Evolutionary conservation across 2,329 filamentous ascomycete species (phyloP).

Genomic region (Neospermospora avenae): DNA sequence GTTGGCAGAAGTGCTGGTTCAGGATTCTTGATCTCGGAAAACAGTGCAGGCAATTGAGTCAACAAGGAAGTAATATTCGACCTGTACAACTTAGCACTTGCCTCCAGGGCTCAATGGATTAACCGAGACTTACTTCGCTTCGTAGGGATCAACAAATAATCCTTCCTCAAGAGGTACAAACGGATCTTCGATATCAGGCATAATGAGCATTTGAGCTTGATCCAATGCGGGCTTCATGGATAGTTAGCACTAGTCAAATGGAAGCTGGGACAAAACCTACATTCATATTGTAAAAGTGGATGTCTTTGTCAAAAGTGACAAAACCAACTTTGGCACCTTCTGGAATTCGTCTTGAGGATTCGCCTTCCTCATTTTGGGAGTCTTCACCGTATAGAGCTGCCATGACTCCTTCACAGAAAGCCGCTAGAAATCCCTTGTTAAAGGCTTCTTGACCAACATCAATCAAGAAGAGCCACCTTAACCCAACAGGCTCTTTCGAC

Average conservation of each 20-base stretch:
- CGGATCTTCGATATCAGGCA: conserved; percentile 95
- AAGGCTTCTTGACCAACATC: conserved; percentile 91
- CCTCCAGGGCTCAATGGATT: neutral
- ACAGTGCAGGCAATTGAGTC: conserved; percentile 77
- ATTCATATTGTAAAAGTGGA: conserved; percentile 96
- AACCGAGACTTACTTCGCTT: conserved; percentile 61
- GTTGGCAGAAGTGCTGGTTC: conserved; percentile 85
- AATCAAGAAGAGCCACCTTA: conserved; percentile 87
- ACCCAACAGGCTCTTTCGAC: conserved; percentile 86
- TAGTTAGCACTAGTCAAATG: conserved; percentile 14
- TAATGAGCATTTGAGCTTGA: conserved; percentile 95
- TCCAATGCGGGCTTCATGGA: conserved; percentile 63
- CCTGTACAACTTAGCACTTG: conserved; percentile 36
- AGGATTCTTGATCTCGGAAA: conserved; percentile 82
- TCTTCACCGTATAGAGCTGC: conserved; percentile 77
- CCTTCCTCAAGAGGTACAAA: conserved; percentile 91
- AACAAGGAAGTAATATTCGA: conserved; percentile 86
- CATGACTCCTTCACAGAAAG: conserved; percentile 85
- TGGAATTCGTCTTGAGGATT: conserved; percentile 59
- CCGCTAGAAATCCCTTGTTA: conserved; percentile 86
- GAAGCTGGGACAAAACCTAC: conserved; percentile 48
- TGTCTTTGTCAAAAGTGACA: conserved; percentile 92
- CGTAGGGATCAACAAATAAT: conserved; percentile 89
- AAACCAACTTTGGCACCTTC: conserved; percentile 86
- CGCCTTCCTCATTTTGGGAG: conserved; percentile 46